These are phyloP conservation scores for Populus tremula DNA, from an alignment of 345 rosid species.

Conservation along the genomic window DNA sequence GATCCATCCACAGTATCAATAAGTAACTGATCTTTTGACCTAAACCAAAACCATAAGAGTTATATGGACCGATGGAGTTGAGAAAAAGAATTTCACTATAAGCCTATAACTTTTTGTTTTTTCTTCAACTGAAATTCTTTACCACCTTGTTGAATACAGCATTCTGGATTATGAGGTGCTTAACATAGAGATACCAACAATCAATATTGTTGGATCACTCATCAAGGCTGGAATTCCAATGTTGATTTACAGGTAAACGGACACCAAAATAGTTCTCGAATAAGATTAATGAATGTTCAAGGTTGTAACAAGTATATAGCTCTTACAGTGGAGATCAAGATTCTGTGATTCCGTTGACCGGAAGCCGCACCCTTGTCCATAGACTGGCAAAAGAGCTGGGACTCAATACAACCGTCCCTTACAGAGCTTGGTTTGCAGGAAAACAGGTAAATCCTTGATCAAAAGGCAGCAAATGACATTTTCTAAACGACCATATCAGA, in stretches of 20 bases:
- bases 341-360: constrained; percentile 74
- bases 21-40: too few species aligned
- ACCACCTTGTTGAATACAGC: constrained; percentile 33
- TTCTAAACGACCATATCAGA: neutral
- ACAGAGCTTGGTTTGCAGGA: constrained; percentile 88
- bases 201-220: constrained; percentile 27
- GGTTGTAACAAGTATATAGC: neutral
- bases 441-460: constrained; percentile 53
- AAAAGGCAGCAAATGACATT: neutral
- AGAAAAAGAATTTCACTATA: neutral
- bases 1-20: too few species aligned
- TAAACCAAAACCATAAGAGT: neutral
- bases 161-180: constrained; percentile 79
- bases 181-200: constrained; percentile 25
- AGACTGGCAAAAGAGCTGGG: constrained; percentile 39
- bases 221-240: constrained; percentile 30
- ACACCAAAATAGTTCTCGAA: neutral
- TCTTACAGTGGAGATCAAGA: constrained; percentile 62
- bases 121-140: neutral
- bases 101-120: neutral
- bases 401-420: constrained; percentile 59
- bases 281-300: neutral
- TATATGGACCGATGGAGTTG: neutral
- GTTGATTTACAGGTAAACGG: constrained; percentile 25
- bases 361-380: constrained; percentile 28